A percentile compares a stretch with the other conserved stretches of the same genome.
phyloP scores from a whole-genome alignment of 1,284 basidiomycete genomes.

The Psilocybe mexicana region DNA sequence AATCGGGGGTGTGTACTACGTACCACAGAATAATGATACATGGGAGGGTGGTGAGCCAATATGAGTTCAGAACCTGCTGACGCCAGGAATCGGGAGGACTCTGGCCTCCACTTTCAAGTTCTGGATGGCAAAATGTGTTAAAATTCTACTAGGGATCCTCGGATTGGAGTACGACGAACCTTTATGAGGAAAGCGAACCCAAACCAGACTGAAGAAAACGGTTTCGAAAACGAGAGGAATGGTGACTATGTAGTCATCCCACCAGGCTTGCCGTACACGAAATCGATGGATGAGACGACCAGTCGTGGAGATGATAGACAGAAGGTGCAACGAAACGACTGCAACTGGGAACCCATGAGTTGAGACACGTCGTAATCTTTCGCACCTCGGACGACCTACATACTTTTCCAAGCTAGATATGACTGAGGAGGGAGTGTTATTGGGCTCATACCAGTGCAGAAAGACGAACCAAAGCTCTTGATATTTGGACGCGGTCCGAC shows the following conservation, averaged over 20 bases:
- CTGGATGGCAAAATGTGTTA: too few species aligned
- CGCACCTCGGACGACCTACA: background rate
- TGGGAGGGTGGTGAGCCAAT: constrained; percentile 7
- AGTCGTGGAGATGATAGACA: constrained; percentile 1
- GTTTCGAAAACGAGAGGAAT: constrained; percentile 8
- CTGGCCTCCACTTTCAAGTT: background rate
- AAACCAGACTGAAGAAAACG: constrained; percentile 1
- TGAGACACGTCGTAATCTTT: background rate
- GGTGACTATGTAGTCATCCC: constrained; percentile 12
- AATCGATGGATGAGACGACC: constrained; percentile 6
- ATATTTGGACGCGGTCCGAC: background rate
- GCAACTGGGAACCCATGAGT: background rate
- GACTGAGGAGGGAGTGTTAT: constrained; percentile 7
- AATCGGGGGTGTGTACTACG: background rate
- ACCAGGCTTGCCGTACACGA: constrained; percentile 5
- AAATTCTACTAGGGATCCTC: background rate
- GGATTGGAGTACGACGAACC: background rate
- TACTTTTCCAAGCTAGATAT: constrained; percentile 12
- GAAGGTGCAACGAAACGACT: background rate
- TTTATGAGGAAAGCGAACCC: constrained; percentile 1
- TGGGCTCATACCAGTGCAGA: background rate
- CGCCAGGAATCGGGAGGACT: background rate
- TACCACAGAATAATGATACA: constrained; percentile 6
- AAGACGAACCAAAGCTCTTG: background rate
- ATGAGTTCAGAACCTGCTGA: constrained; percentile 6